These are phyloP conservation scores for Juglanconis oblonga DNA, from an alignment of 2,329 filamentous ascomycete genomes.

Conservation along the genomic window DNA sequence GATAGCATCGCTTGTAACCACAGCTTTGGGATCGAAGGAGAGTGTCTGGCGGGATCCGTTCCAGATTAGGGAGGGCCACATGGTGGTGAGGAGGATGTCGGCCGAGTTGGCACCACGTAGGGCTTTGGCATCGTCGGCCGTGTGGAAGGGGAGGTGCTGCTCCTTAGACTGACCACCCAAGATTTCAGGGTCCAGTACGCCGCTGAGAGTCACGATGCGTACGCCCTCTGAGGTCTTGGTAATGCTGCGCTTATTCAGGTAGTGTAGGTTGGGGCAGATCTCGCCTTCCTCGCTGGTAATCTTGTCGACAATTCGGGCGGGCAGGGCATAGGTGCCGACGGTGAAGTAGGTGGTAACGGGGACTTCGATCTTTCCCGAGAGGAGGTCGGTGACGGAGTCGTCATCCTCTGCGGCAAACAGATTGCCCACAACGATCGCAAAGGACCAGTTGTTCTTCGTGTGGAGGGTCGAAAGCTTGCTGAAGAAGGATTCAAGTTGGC, in stretches of 20 bases:
- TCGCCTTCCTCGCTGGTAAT: conserved; percentile 66
- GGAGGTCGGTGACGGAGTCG: conserved; percentile 57
- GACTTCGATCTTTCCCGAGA: conserved; percentile 70
- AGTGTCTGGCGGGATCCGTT: conserved; percentile 63
- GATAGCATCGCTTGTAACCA: conserved; percentile 62
- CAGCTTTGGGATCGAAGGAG: conserved; percentile 48
- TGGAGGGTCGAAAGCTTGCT: conserved; percentile 78
- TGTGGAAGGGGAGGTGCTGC: conserved; percentile 75
- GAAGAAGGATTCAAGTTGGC: conserved; percentile 72
- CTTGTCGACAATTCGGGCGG: conserved; percentile 66
- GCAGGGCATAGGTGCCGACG: conserved; percentile 70
- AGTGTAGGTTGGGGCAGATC: conserved; percentile 88
- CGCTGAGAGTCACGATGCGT: conserved; percentile 82
- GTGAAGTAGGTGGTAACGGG: conserved; percentile 90
- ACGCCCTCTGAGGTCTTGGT: conserved; percentile 89
- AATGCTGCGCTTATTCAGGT: conserved; percentile 80
- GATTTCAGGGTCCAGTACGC: conserved; percentile 61
- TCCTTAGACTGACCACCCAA: conserved; percentile 62
- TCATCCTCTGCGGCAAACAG: conserved; percentile 66
- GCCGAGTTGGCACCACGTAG: conserved; percentile 73
- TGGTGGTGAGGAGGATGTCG: conserved; percentile 82
- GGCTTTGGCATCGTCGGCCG: conserved; percentile 69
- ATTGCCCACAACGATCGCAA: conserved; percentile 81
- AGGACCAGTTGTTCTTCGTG: conserved; percentile 81
- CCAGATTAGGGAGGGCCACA: conserved; percentile 78